These are phyloP conservation scores for Calophaca sinica DNA, from an alignment of 306 rosid genomes.

Conservation along the genomic window DNA sequence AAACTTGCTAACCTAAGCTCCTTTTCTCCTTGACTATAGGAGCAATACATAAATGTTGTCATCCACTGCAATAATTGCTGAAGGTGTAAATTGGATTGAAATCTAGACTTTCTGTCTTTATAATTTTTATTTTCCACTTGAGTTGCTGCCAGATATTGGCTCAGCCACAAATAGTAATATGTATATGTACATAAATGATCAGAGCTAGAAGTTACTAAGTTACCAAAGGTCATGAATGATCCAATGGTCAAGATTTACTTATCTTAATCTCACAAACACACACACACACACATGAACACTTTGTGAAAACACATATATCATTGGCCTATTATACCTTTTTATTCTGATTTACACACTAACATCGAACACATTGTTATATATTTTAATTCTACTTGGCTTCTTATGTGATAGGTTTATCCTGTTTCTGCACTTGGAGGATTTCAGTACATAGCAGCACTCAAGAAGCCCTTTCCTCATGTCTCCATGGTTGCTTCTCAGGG, in stretches of 20 bases:
- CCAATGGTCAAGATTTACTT: slow-evolving; percentile 11
- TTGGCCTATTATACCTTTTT: background rate
- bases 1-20: background rate
- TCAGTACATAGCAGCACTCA: slow-evolving; percentile 77
- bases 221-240: background rate
- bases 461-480: slow-evolving; percentile 80
- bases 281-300: background rate
- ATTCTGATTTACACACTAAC: background rate
- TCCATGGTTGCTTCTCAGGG: slow-evolving; percentile 96
- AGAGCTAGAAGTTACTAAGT: background rate
- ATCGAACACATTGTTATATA: too few species aligned
- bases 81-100: background rate
- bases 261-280: background rate
- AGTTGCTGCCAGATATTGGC: background rate
- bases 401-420: slow-evolving; percentile 75
- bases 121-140: background rate
- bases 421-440: slow-evolving; percentile 89
- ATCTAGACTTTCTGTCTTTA: background rate
- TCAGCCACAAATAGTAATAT: background rate
- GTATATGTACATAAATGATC: background rate
- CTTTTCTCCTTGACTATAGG: background rate
- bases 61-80: slow-evolving; percentile 11
- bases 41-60: background rate
- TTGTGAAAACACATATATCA: background rate
- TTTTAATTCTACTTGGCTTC: background rate